Conservation (phyloP, 1,284 basidiomycete species). For the Malassezia sp. region DNA sequence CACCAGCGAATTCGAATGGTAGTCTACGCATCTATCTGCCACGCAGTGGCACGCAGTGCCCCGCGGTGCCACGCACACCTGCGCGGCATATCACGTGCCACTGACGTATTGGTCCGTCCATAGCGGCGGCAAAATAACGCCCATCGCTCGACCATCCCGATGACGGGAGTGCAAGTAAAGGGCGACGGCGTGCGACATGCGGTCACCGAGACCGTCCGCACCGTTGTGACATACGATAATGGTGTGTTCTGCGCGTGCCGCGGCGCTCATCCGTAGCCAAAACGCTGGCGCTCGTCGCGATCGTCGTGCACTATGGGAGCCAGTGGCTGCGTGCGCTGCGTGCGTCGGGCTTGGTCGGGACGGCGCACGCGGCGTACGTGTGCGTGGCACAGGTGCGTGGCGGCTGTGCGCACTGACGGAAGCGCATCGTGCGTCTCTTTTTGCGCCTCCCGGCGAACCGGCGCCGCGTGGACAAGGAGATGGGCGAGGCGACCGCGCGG, state of each 20-base stretch:
- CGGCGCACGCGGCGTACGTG: neutral
- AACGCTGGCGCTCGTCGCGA: constrained; percentile 5
- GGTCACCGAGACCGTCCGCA: too few relatives aligned
- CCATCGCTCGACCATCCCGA: too few relatives aligned
- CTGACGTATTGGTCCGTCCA: too few relatives aligned
- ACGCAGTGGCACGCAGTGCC: too few relatives aligned
- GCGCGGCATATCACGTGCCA: too few relatives aligned
- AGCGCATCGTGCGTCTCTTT: constrained; percentile 22
- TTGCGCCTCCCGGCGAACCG: constrained; percentile 36
- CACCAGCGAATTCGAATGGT: constrained; percentile 17
- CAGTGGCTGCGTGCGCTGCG: constrained; percentile 7
- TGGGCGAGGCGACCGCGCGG: constrained; percentile 30
- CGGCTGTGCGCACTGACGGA: neutral
- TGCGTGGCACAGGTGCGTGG: neutral
- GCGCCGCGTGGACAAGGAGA: constrained; percentile 32
- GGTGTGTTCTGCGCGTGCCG: neutral
- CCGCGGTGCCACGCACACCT: too few relatives aligned
- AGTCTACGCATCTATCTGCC: too few relatives aligned
- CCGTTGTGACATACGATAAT: neutral
- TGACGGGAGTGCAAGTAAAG: too few relatives aligned
- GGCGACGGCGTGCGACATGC: too few relatives aligned
- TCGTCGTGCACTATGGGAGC: constrained; percentile 7
- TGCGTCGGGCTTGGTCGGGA: constrained; percentile 1
- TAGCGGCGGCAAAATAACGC: too few relatives aligned
- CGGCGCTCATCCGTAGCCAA: constrained; percentile 1